Percentiles rank a stretch among this genome's conserved stretches.
Conservation (phyloP, 129 eudicot species). For the Tagetes patula region DNA sequence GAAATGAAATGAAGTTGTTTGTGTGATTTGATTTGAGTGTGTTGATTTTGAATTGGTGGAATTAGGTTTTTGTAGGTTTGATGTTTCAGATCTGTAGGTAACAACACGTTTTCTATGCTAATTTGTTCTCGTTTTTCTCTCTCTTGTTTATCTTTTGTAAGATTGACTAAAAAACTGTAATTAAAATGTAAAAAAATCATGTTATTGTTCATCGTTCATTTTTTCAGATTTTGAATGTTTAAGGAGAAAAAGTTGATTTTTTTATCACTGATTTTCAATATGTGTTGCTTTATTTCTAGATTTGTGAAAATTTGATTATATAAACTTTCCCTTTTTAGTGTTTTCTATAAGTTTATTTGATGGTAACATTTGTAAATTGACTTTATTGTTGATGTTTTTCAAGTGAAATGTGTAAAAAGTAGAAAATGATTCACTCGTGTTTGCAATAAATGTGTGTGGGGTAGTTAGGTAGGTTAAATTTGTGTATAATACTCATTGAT, state of each 20-base stretch:
- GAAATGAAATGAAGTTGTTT: too few relatives aligned
- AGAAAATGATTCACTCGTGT: not conserved
- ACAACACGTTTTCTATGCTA: constrained; percentile 18
- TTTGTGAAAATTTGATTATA: constrained; percentile 5
- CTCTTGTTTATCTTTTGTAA: not conserved
- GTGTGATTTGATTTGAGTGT: constrained; percentile 13
- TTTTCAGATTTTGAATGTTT: not conserved
- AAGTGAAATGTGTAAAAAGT: not conserved
- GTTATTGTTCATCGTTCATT: constrained; percentile 36
- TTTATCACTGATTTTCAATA: constrained; percentile 4
- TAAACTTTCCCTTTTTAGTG: not conserved
- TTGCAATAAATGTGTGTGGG: constrained; percentile 18
- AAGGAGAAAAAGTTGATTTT: constrained; percentile 26
- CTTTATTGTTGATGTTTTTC: not conserved
- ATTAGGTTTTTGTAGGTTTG: constrained; percentile 21
- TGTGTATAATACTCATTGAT: not conserved
- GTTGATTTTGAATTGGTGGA: constrained; percentile 12
- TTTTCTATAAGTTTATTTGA: not conserved
- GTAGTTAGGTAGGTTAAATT: constrained; percentile 7
- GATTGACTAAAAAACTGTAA: not conserved
- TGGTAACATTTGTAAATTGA: constrained; percentile 7
- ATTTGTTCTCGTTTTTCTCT: constrained; percentile 22
- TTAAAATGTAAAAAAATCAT: not conserved
- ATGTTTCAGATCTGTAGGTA: constrained; percentile 44
- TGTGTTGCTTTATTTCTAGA: not conserved